A percentile compares a stretch with the other conserved stretches of the same genome.
Evolutionary conservation across 805 yeast species (phyloP).

Genomic region (Candida khao-thaluensis): DNA sequence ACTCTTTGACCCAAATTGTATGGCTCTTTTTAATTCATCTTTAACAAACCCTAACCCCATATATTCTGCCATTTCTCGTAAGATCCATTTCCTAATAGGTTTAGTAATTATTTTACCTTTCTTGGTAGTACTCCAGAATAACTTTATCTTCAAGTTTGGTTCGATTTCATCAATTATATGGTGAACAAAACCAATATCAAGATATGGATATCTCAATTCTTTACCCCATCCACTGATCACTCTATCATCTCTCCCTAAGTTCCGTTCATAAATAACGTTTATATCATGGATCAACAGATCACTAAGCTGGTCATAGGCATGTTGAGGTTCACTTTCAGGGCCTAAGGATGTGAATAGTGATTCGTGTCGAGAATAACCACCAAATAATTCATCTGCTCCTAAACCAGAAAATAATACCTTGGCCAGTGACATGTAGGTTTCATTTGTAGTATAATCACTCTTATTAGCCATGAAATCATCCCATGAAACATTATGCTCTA

Average conservation of each 20-base stretch:
- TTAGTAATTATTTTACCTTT: constrained; percentile 22
- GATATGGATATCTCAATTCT: constrained; percentile 84
- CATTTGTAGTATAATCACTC: constrained; percentile 2
- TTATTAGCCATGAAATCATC: constrained; percentile 19
- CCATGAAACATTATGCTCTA: constrained; percentile 17
- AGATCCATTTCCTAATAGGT: constrained; percentile 48
- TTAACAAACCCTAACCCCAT: constrained; percentile 53
- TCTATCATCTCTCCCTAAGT: constrained; percentile 89
- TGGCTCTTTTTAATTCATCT: constrained; percentile 85
- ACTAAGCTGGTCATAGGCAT: constrained; percentile 42
- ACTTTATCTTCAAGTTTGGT: constrained; percentile 43
- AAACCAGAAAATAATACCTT: constrained; percentile 84
- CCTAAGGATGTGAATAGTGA: constrained; percentile 37
- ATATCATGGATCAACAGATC: constrained; percentile 70
- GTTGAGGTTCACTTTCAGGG: constrained; percentile 16
- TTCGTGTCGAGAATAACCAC: constrained; percentile 89
- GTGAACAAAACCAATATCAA: constrained; percentile 61
- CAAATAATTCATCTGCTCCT: constrained; percentile 97
- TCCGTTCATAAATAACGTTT: constrained; percentile 69
- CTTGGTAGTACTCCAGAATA: constrained; percentile 28
- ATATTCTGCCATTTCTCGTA: constrained; percentile 59
- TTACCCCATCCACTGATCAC: constrained; percentile 85
- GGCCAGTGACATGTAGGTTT: constrained; percentile 48
- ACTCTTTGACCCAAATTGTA: constrained; percentile 93
- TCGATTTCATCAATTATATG: constrained; percentile 49